Base-by-base conservation (phyloP, 495 filamentous ascomycete genomes). In the Penicillium argentinense region DNA sequence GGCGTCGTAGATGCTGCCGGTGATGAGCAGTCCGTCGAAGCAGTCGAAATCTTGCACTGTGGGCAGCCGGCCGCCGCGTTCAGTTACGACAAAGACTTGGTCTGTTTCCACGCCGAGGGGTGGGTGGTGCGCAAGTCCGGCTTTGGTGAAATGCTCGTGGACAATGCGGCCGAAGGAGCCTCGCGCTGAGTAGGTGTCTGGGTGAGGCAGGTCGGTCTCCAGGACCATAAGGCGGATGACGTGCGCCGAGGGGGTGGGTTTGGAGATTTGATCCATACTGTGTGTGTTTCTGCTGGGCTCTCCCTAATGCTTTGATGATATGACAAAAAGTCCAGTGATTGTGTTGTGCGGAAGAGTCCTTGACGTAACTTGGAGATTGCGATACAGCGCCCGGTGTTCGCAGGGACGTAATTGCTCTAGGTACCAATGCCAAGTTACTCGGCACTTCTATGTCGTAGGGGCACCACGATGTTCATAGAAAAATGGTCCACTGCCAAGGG, bases 1-100 rank as follows among this genome's bases (percentile, higher is more conserved):
- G 5, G 55, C 55, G 14, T 58, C 55, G 39, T 54, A 54, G 17
- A 58, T 43, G 17, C 55, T 58, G 3, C 55, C 55, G 1, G 55
- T 58, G 19, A 58, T 58, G 12, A 58, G 42, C 5, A 58, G 50
- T 1, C 55, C 55, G 47, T 58, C 55, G 23, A 58, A 58, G 27
- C 41, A 21, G 26, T 50, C 46, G 27, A 58, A 54, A 0, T 53
- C 55, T 9, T 45, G 0, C 8, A 48, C 38, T 2, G 27, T 41
- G 13, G 55, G 55, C 0, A 58, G 36, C 0, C 34, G 46, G n/a
- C 55, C 55, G 27, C 55, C 55, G 16, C 45, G 24, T 37, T 54
- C 50, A 22, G 55, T n/a, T 1, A 58, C 55, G 18, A 58, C 50
- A 25, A 54, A 58, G 23, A 58, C 39, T 45, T 58, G 55, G 23